A percentile compares a stretch with the other conserved stretches of the same genome.
These are phyloP conservation scores for Colletotrichum tamarilloi DNA, from an alignment of 2,329 filamentous ascomycete genomes.

Conservation along the genomic window DNA sequence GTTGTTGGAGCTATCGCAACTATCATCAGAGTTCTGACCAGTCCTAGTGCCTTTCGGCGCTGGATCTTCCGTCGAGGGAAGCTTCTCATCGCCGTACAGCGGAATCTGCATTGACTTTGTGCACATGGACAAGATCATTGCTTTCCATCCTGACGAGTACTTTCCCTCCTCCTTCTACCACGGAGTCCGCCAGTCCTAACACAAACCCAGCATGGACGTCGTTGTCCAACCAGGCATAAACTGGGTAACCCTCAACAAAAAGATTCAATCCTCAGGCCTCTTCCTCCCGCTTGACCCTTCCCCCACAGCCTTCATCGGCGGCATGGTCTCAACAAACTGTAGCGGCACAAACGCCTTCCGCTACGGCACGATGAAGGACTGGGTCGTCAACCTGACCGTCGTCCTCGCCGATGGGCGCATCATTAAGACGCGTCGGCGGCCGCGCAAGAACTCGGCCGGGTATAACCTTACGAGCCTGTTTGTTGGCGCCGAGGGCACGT, in stretches of 20 bases:
- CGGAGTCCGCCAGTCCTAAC: neutral
- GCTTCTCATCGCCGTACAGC: slow-evolving; percentile 74
- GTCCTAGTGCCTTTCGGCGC: slow-evolving; percentile 72
- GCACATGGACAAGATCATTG: slow-evolving; percentile 73
- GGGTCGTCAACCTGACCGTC: slow-evolving; percentile 77
- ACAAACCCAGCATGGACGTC: slow-evolving; percentile 66
- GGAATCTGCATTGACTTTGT: slow-evolving; percentile 78
- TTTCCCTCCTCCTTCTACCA: neutral
- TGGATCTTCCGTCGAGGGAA: slow-evolving; percentile 78
- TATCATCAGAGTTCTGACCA: neutral
- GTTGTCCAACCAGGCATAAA: slow-evolving; percentile 76
- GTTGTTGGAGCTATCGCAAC: no score
- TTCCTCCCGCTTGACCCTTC: slow-evolving; percentile 79
- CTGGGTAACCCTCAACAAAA: slow-evolving; percentile 75
- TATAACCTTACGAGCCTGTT: slow-evolving; percentile 79
- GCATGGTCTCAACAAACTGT: slow-evolving; percentile 76
- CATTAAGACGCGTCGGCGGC: slow-evolving; percentile 75
- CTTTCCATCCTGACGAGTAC: slow-evolving; percentile 69
- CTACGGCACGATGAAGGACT: slow-evolving; percentile 83
- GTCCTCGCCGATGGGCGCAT: slow-evolving; percentile 74
- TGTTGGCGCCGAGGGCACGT: slow-evolving; percentile 76
- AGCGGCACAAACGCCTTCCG: slow-evolving; percentile 69
- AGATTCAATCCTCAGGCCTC: slow-evolving; percentile 70
- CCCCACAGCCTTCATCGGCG: slow-evolving; percentile 67
- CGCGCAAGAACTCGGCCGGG: slow-evolving; percentile 76